phyloP scores from a whole-genome alignment of 2,329 filamentous ascomycete genomes.

The Verticillium albo-atrum region DNA sequence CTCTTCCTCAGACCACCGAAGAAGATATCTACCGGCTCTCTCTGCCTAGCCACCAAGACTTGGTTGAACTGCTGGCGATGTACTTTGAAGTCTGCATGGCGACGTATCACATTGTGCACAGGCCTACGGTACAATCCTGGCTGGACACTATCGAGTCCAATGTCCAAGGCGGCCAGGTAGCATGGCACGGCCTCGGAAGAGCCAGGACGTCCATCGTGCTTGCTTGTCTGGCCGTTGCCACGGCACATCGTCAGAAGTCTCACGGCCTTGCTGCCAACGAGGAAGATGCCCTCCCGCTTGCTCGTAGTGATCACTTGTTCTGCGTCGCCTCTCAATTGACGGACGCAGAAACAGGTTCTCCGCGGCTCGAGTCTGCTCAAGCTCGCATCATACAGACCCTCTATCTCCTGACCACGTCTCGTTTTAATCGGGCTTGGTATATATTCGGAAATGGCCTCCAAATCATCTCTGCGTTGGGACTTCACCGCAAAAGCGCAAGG shows the following conservation, averaged over 20 bases:
- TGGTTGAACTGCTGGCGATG: constrained; percentile 34
- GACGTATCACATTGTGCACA: constrained; percentile 54
- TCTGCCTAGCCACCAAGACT: constrained; percentile 30
- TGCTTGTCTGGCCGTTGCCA: constrained; percentile 42
- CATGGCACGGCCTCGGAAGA: constrained; percentile 33
- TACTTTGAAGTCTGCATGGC: constrained; percentile 59
- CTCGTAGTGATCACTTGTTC: constrained; percentile 36
- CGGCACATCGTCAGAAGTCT: constrained; percentile 37
- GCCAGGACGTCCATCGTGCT: constrained; percentile 43
- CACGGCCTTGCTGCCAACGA: constrained; percentile 16
- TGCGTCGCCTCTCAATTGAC: constrained; percentile 32
- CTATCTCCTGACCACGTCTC: constrained; percentile 52
- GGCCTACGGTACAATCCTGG: constrained; percentile 47
- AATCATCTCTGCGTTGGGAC: constrained; percentile 38
- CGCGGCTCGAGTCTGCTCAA: constrained; percentile 45
- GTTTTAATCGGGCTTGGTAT: constrained; percentile 57
- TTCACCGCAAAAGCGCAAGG: constrained; percentile 30
- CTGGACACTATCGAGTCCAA: constrained; percentile 33
- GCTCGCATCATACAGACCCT: constrained; percentile 52
- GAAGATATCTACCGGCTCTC: constrained; percentile 25
- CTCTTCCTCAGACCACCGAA: constrained; percentile 28
- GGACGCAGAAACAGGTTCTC: constrained; percentile 17
- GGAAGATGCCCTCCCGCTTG: constrained; percentile 18
- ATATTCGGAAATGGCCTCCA: constrained; percentile 52
- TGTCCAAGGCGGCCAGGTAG: constrained; percentile 25